Base-by-base conservation (phyloP, 2,329 filamentous ascomycete species). In the Proliferodiscus dingleyae region DNA sequence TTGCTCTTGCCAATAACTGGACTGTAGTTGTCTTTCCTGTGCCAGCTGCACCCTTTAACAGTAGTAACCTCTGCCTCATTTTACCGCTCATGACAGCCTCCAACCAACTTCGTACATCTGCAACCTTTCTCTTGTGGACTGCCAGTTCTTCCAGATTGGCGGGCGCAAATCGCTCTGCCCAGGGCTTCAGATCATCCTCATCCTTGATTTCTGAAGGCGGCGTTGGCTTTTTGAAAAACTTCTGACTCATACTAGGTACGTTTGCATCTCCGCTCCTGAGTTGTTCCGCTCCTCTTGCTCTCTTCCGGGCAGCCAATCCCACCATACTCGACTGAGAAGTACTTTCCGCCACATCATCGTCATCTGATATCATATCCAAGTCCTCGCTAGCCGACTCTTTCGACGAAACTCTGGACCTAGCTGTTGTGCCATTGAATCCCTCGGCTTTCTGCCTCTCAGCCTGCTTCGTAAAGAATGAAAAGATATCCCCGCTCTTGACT, bases 81-180 rank as follows among this genome's bases (percentile, higher is more conserved):
- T 72, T 71, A 13, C 87, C 86, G 21, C 67, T 65, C 51, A 89
- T 77, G 15, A 89, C 87, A 60, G 83, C 79, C 34, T 86, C 80
- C 26, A 98, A 70, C 90, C 93, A 97, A 47, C 70, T 74, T 47
- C 82, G 79, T 37, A 97, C 90, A 67, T 97, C 90, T 2, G 80
- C 69, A 5, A 97, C 87, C 65, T 98, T 98, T 58, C 80, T 93
- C 71, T 94, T 96, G 66, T 98, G 90, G 15, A 98, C 91, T 0
- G 86, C 91, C 37, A 98, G 71, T 67, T 97, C 91, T 13, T 89
- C 82, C 10, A 96, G 65, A 55, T 78, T 85, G 2, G 65, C 60
- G 0, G 91, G 91, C 2, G 79, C 83, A 65, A 89, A 97, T 55
- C 83, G 80, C 56, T 96, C 90, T 13, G 86, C 86, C 91, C 91